Evolutionary conservation across 192 early-diverging fungal species (phyloP).

Genomic region (Spinellus fusiger): DNA sequence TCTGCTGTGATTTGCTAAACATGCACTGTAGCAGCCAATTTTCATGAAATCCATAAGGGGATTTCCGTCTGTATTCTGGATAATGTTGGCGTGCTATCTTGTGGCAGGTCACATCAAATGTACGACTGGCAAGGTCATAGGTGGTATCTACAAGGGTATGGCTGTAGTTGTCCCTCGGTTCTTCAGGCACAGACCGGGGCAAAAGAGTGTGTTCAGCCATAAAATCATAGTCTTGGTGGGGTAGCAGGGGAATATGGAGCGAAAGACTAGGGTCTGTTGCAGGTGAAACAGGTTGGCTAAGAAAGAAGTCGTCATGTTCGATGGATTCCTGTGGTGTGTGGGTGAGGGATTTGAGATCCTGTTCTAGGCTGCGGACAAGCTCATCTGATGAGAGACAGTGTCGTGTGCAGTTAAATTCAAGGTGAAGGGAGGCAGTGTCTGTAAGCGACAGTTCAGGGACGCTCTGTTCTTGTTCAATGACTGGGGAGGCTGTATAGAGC

Average conservation of each 20-base stretch:
- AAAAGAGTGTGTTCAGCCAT: too few species aligned
- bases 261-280: too few species aligned
- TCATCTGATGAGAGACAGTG: neutral
- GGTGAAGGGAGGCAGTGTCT: neutral
- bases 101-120: conserved; percentile 19
- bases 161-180: neutral
- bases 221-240: neutral
- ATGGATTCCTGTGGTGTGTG: neutral
- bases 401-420: neutral
- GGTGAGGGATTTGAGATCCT: neutral
- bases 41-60: conserved; percentile 25
- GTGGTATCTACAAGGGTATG: conserved; percentile 2
- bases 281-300: neutral
- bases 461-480: neutral
- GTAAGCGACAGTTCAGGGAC: neutral
- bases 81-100: conserved; percentile 23
- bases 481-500: neutral
- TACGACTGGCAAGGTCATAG: conserved; percentile 13
- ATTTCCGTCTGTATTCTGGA: conserved; percentile 9
- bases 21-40: conserved; percentile 26
- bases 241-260: neutral
- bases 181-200: too few species aligned
- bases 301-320: neutral
- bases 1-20: conserved; percentile 34
- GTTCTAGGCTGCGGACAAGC: neutral